Conservation (phyloP, 805 yeast genomes). For the Sungouiozyma intestinalis region DNA sequence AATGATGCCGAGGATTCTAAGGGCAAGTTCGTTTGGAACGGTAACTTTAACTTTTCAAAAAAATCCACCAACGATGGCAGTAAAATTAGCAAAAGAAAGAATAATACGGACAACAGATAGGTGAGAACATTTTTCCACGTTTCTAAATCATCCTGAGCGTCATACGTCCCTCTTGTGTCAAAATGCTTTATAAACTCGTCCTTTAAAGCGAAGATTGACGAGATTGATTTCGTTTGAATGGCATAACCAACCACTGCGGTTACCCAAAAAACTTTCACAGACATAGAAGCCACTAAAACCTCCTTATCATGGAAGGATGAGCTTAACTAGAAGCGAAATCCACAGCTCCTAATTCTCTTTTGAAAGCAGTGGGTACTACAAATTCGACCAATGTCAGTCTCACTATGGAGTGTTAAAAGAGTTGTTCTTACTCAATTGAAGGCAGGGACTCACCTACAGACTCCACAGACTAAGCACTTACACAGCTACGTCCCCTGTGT, state of each 20-base stretch:
- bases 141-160: neutral
- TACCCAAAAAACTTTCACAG: constrained; percentile 12
- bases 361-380: no score
- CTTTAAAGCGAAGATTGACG: neutral
- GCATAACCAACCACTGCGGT: constrained; percentile 23
- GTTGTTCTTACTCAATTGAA: no score
- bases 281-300: no score
- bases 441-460: no score
- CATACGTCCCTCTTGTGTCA: neutral
- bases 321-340: no score
- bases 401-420: no score
- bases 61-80: neutral
- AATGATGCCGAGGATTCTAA: neutral
- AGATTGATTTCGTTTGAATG: constrained; percentile 16
- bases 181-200: neutral
- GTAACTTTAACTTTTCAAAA: neutral
- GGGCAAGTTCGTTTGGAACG: neutral
- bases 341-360: no score
- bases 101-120: neutral
- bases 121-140: neutral
- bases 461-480: no score
- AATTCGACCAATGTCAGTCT: no score
- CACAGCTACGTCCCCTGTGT: no score
- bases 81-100: neutral
- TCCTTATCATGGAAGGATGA: no score